Base-by-base conservation (phyloP, 208 protist species). In the Leishmania aethiopica region DNA sequence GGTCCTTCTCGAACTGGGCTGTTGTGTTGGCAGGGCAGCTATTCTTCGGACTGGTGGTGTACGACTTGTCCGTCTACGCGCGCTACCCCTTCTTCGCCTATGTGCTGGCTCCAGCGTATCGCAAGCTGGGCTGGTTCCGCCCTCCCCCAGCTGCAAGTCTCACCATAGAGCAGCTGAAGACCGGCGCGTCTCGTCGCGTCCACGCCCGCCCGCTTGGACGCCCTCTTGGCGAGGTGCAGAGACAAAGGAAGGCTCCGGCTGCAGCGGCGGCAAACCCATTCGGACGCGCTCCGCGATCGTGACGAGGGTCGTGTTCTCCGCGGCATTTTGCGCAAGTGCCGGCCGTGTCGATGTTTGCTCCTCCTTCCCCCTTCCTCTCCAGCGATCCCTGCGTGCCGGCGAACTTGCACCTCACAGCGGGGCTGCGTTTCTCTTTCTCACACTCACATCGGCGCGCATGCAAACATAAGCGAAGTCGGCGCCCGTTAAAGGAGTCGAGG, bases 61-160 rank as follows among this genome's bases (percentile, higher is more conserved):
- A 96, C 83, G 93, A 96, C 79, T 64, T 95, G 57, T 93, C 89
- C 0, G 92, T 94, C 28, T 96, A 96, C 57, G 70, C 95, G 45
- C 93, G 93, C 6, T 95, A 95, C 72, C 93, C 93, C 0, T 83
- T 94, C 45, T 96, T 96, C 66, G 87, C 91, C 25, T 76, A 92
- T 51, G 79, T 94, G 2, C 71, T 96, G 37, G 93, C 90, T 1
- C 93, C 93, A n/a, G 17, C 83, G 2, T 96, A 92, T 73, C 91
- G 93, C 25, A 84, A 83, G 79, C 67, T 89, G 79, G 85, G 87
- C 19, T 88, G 79, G 84, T 70, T 87, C n/a, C 85, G 86, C 2
- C 80, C 87, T 4, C 55, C 78, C 19, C 87, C 84, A 5, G 37
- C 75, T 25, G 83, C 84, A 0, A 87, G 85, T 66, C 60, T 85